A percentile compares a stretch with the other conserved stretches of the same genome.
Evolutionary conservation across 768 basidiomycete species (phyloP).

Genomic region (Termitomyces sp.): DNA sequence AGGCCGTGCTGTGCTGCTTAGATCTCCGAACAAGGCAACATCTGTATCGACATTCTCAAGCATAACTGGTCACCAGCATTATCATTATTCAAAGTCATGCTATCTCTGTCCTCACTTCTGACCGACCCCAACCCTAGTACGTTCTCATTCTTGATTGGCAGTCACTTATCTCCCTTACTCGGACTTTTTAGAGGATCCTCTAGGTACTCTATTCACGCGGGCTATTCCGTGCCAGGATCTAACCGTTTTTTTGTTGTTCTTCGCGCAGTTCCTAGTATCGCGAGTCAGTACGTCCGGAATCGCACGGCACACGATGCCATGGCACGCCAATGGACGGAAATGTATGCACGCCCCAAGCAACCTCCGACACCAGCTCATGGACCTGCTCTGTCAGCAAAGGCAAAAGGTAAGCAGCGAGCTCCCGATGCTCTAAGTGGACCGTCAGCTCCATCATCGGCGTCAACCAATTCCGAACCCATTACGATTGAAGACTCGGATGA

Average conservation of each 20-base stretch:
- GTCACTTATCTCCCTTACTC: background rate
- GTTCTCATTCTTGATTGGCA: constrained; percentile 25
- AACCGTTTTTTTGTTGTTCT: background rate
- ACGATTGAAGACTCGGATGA: constrained; percentile 28
- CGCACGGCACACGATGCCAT: constrained; percentile 71
- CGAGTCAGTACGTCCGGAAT: constrained; percentile 62
- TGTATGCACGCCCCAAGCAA: constrained; percentile 46
- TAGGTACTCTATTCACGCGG: constrained; percentile 42
- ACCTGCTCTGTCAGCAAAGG: constrained; percentile 17
- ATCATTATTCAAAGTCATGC: constrained; percentile 91
- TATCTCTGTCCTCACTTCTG: constrained; percentile 87
- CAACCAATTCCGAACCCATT: constrained; percentile 17
- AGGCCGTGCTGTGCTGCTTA: constrained; percentile 14
- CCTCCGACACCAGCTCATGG: constrained; percentile 14
- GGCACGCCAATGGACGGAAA: constrained; percentile 74
- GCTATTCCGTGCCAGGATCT: background rate
- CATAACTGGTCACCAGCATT: constrained; percentile 93
- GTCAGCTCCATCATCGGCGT: constrained; percentile 3
- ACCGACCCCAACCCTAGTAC: constrained; percentile 92
- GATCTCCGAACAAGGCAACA: constrained; percentile 73
- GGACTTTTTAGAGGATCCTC: constrained; percentile 58
- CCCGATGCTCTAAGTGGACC: constrained; percentile 14
- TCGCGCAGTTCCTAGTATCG: constrained; percentile 62
- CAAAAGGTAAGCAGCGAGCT: constrained; percentile 34
- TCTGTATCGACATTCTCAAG: constrained; percentile 91